Evolutionary conservation across 2,329 filamentous ascomycete species (phyloP).

Genomic region (Colletotrichum sp.): DNA sequence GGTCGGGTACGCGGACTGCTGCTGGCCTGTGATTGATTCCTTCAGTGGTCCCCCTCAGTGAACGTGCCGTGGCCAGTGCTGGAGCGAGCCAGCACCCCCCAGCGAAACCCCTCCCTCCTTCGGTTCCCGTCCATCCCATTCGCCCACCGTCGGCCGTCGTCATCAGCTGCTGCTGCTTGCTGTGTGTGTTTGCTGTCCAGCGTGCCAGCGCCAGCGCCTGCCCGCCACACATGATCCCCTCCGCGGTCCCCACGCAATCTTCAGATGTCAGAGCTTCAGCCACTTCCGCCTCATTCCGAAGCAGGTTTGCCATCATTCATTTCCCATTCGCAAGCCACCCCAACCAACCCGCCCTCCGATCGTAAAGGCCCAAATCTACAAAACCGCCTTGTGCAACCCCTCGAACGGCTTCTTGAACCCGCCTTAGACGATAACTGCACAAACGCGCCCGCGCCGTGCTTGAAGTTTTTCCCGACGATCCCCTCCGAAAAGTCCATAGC

Average conservation of each 20-base stretch:
- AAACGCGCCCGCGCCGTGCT: background rate
- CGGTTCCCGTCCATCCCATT: background rate
- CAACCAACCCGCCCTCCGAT: background rate
- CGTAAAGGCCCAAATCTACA: background rate
- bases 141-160: slow-evolving; percentile 16
- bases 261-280: slow-evolving; percentile 22
- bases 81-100: background rate
- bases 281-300: slow-evolving; percentile 13
- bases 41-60: background rate
- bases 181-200: background rate
- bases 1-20: background rate
- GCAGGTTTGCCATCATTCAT: slow-evolving; percentile 16
- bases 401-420: background rate
- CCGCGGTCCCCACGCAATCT: background rate
- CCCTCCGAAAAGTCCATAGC: background rate
- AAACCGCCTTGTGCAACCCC: background rate
- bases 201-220: background rate
- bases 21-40: background rate
- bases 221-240: background rate
- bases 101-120: background rate
- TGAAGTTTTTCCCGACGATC: background rate
- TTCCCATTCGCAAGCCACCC: background rate
- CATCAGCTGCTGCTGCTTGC: background rate
- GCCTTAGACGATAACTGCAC: background rate
- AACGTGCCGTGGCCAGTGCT: background rate